Conservation (phyloP, 2,329 filamentous ascomycete genomes). For the Xylogone sp. region DNA sequence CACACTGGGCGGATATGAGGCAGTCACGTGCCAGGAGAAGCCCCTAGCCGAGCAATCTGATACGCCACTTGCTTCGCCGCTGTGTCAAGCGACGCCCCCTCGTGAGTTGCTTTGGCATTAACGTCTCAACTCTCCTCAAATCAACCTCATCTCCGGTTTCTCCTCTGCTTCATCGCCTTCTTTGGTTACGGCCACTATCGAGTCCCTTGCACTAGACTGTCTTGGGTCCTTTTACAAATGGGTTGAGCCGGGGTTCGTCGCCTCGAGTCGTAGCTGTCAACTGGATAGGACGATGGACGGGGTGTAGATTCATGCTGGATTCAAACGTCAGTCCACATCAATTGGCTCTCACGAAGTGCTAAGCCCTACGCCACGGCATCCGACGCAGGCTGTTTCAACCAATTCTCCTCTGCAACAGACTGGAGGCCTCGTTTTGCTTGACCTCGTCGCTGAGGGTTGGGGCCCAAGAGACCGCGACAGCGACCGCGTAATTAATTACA, state of each 20-base stretch:
- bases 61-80: not conserved
- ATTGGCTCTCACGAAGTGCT: too few species aligned
- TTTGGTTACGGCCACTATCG: not conserved
- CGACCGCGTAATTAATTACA: too few species aligned
- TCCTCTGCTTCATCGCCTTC: not conserved
- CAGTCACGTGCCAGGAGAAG: not conserved
- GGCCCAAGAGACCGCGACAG: not conserved
- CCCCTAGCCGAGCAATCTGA: not conserved
- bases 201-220: not conserved
- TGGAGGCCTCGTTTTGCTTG: not conserved
- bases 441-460: not conserved
- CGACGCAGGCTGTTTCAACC: not conserved
- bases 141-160: not conserved
- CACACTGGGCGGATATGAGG: too few species aligned
- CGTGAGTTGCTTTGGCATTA: not conserved
- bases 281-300: not conserved
- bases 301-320: not conserved
- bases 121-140: not conserved
- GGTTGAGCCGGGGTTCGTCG: too few species aligned
- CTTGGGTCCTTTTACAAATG: too few species aligned
- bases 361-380: too few species aligned
- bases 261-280: not conserved
- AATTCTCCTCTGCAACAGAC: not conserved
- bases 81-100: not conserved
- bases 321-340: not conserved